phyloP scores from a whole-genome alignment of 345 rosid genomes.

The Theobroma cacao region DNA sequence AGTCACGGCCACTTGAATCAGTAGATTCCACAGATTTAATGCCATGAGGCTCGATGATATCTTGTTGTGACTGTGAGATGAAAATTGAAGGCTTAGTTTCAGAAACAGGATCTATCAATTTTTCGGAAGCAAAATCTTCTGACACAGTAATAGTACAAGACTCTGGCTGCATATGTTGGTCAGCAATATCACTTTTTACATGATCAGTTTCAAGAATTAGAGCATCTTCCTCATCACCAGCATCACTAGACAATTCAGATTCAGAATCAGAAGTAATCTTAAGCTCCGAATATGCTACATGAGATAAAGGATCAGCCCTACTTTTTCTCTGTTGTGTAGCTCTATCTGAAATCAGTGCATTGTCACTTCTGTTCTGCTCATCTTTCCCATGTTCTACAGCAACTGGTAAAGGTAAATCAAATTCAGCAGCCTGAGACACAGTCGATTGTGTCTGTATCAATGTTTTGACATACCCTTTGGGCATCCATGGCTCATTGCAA shows the following conservation, averaged over 20 bases:
- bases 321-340: conserved; percentile 28
- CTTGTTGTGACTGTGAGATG: conserved; percentile 22
- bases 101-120: conserved; percentile 39
- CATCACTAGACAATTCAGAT: conserved; percentile 43
- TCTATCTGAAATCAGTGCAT: conserved; percentile 17
- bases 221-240: conserved; percentile 27
- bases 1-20: conserved; percentile 21
- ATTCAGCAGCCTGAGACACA: conserved; percentile 29
- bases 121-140: conserved; percentile 36
- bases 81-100: conserved; percentile 24
- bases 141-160: conserved; percentile 30
- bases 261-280: conserved; percentile 63
- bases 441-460: conserved; percentile 28
- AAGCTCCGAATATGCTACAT: conserved; percentile 67
- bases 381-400: conserved; percentile 20
- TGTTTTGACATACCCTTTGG: conserved; percentile 32
- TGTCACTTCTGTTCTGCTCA: conserved; percentile 17
- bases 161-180: conserved; percentile 29
- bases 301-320: conserved; percentile 44
- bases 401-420: conserved; percentile 29
- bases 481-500: conserved; percentile 55
- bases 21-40: conserved; percentile 10
- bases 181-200: conserved; percentile 27
- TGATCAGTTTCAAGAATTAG: conserved; percentile 18
- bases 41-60: conserved; percentile 14